Percentiles rank a stretch among this genome's conserved stretches.
phyloP scores from a whole-genome alignment of 2,329 filamentous ascomycete species.

The Ophiostoma sp. region DNA sequence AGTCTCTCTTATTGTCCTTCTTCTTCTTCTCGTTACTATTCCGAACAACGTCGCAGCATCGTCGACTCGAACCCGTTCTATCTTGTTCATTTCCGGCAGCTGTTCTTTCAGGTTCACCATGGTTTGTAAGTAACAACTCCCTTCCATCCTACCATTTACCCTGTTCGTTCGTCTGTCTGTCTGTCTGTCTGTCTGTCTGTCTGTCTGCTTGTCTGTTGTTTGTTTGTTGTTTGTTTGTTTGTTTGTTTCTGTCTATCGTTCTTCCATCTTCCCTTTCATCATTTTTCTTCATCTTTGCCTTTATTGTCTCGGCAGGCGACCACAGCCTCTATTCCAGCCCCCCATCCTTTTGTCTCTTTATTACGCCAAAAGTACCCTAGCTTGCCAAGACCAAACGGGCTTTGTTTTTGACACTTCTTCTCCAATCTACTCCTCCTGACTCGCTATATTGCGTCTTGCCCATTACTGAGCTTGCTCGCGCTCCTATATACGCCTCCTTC shows the following conservation, averaged over 20 bases:
- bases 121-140: background rate
- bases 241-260: no score
- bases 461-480: background rate
- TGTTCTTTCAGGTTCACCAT: background rate
- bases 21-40: background rate
- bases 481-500: background rate
- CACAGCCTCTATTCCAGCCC: background rate
- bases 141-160: background rate
- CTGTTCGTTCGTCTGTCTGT: no score
- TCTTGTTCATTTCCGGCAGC: background rate
- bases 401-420: background rate
- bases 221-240: no score
- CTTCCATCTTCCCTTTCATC: background rate
- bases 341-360: background rate
- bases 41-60: background rate
- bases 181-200: no score
- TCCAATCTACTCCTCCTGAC: background rate
- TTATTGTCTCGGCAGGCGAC: conserved; percentile 2
- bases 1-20: background rate
- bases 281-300: background rate
- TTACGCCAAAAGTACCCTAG: conserved; percentile 6
- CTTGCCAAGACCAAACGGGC: background rate
- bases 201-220: no score
- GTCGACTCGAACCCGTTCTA: background rate
- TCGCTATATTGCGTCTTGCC: background rate